phyloP scores from a whole-genome alignment of 495 filamentous ascomycete genomes.

The Annulohypoxylon nitens region DNA sequence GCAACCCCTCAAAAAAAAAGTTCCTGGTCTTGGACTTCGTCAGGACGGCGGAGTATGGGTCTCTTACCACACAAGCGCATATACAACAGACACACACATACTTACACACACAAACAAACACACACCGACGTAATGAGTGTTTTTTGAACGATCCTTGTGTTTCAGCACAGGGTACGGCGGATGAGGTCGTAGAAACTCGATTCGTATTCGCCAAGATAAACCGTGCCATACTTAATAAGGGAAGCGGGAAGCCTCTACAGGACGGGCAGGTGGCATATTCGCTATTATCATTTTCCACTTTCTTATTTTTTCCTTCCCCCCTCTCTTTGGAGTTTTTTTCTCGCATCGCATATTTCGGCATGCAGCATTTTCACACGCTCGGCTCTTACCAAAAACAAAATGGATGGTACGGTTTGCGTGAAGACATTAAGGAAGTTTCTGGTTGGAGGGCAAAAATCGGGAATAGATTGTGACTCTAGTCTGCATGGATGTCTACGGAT shows the following conservation, averaged over 20 bases:
- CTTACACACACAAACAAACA: neutral
- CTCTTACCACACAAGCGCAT: constrained; percentile 4
- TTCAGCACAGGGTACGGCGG: constrained; percentile 30
- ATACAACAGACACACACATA: neutral
- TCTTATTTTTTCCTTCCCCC: neutral
- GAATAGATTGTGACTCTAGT: constrained; percentile 51
- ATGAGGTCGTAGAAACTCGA: constrained; percentile 13
- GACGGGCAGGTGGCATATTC: constrained; percentile 44
- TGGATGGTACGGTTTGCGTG: constrained; percentile 37
- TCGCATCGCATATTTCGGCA: constrained; percentile 49
- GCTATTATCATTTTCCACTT: constrained; percentile 13
- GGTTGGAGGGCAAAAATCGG: constrained; percentile 47
- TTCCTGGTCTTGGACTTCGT: constrained; percentile 27
- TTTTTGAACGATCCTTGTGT: neutral
- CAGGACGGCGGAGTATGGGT: constrained; percentile 19
- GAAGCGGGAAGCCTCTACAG: constrained; percentile 36
- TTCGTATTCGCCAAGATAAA: constrained; percentile 35
- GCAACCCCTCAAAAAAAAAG: constrained; percentile 41
- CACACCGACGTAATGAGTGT: constrained; percentile 31
- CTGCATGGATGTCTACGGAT: constrained; percentile 50
- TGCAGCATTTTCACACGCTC: constrained; percentile 42
- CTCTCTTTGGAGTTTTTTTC: constrained; percentile 26
- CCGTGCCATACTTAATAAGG: constrained; percentile 34
- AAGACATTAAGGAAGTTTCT: constrained; percentile 39
- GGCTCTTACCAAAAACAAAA: constrained; percentile 45